phyloP scores from a whole-genome alignment of 2,329 filamentous ascomycete genomes.

The Metarhizium guizhouense region DNA sequence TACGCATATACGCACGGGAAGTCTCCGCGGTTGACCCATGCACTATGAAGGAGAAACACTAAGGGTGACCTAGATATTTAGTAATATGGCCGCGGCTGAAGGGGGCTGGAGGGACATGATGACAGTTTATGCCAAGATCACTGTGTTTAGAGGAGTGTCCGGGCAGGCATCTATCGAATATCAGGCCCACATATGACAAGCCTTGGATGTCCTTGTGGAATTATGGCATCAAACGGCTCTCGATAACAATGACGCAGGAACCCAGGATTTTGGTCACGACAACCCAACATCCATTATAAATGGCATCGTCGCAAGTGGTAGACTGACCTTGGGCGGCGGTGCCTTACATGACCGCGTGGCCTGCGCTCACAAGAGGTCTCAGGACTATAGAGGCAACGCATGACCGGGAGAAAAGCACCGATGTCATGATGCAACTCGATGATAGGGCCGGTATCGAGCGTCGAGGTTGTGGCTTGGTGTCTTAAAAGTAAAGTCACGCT shows the following conservation, averaged over 20 bases:
- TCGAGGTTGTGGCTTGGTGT: constrained; percentile 23
- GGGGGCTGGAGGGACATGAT: neutral
- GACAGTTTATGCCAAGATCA: neutral
- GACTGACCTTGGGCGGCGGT: constrained; percentile 13
- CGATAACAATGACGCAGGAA: constrained; percentile 3
- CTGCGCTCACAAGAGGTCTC: constrained; percentile 8
- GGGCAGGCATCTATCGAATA: neutral
- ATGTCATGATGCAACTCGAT: constrained; percentile 21
- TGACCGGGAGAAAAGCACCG: constrained; percentile 16
- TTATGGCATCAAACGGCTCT: too few relatives aligned
- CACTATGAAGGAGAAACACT: too few relatives aligned
- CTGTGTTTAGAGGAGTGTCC: neutral
- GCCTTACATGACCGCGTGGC: constrained; percentile 22
- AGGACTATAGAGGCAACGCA: constrained; percentile 12
- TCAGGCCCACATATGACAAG: neutral
- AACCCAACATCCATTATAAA: neutral
- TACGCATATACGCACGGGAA: neutral
- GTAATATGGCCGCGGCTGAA: too few relatives aligned
- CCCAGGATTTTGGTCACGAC: constrained; percentile 2
- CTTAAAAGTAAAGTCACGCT: constrained; percentile 29
- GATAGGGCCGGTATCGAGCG: constrained; percentile 13
- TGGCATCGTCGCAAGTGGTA: neutral
- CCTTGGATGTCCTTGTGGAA: neutral
- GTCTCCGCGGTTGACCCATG: neutral
- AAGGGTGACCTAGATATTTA: too few relatives aligned